Evolutionary conservation across 2,329 filamentous ascomycete genomes (phyloP).

Genomic region (Colletotrichum simmondsii): DNA sequence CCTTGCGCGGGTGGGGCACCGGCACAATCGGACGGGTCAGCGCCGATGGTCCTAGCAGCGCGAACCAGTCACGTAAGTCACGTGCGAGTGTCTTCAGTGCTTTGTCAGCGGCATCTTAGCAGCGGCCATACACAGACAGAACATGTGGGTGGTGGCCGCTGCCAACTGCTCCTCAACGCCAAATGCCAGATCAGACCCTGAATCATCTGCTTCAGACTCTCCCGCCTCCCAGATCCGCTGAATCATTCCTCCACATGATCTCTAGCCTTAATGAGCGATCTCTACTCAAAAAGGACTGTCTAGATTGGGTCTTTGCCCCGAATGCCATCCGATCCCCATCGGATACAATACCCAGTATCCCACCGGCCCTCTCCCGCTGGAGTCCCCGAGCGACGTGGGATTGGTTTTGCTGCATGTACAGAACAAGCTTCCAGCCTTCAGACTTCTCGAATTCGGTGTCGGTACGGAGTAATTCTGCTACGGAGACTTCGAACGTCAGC

Average conservation of each 20-base stretch:
- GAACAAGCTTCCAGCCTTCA: neutral
- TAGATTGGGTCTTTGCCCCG: neutral
- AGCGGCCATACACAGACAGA: too few relatives aligned
- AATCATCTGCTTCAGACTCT: too few relatives aligned
- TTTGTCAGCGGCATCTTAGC: neutral
- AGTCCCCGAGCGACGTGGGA: neutral
- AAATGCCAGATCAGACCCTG: neutral
- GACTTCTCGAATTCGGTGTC: neutral
- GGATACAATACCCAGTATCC: neutral
- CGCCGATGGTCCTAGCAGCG: conserved; percentile 16
- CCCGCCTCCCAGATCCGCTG: too few relatives aligned
- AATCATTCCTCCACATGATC: too few relatives aligned
- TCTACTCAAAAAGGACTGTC: too few relatives aligned
- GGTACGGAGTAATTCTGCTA: neutral
- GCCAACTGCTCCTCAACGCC: neutral
- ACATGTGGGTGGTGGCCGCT: too few relatives aligned
- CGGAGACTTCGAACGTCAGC: neutral
- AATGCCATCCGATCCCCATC: neutral
- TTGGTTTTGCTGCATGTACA: neutral
- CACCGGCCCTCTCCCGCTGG: neutral
- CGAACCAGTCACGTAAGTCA: conserved; percentile 17
- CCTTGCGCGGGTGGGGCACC: conserved; percentile 3
- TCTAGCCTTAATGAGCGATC: too few relatives aligned
- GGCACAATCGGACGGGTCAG: neutral
- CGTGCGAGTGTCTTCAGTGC: neutral